Percentiles rank a stretch among this genome's conserved stretches.
phyloP scores from a whole-genome alignment of 1,284 basidiomycete species.

The Omphalotus olearius region DNA sequence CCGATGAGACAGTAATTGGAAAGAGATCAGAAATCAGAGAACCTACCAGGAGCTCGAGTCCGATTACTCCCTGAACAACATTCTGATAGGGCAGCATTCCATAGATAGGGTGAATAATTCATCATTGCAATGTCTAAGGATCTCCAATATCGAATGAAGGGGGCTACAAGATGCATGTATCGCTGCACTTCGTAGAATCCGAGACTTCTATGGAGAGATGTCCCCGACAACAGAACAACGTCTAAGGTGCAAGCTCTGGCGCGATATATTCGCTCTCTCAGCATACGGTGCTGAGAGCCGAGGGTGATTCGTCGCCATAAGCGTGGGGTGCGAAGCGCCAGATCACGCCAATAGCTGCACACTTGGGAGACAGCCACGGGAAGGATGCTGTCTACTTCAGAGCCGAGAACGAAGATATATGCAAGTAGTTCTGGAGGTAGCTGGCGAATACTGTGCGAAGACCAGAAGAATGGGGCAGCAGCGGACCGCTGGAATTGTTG shows the following conservation, averaged over 20 bases:
- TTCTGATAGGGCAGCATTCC: constrained; percentile 55
- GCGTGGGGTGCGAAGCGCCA: constrained; percentile 32
- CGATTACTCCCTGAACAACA: constrained; percentile 36
- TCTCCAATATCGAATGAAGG: constrained; percentile 51
- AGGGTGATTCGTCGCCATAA: constrained; percentile 59
- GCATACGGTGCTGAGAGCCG: constrained; percentile 45
- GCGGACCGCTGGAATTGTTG: neutral
- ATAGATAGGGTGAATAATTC: constrained; percentile 55
- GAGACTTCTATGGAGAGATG: constrained; percentile 13
- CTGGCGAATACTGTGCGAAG: constrained; percentile 42
- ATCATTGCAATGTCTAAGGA: constrained; percentile 55
- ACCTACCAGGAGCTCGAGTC: constrained; percentile 31
- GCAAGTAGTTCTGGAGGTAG: constrained; percentile 61
- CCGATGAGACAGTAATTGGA: neutral
- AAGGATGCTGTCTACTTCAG: constrained; percentile 49
- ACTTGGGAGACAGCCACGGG: constrained; percentile 61
- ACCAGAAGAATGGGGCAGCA: neutral
- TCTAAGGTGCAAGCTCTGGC: constrained; percentile 57
- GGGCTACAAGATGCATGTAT: constrained; percentile 52
- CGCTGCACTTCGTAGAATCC: constrained; percentile 45
- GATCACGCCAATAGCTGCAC: neutral
- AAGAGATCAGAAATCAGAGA: constrained; percentile 1
- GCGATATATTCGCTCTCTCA: constrained; percentile 53
- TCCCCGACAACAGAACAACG: constrained; percentile 33
- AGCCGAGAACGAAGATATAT: constrained; percentile 57